Conservation (phyloP, 106 monocot genomes). For the Dendrobium catenatum region DNA sequence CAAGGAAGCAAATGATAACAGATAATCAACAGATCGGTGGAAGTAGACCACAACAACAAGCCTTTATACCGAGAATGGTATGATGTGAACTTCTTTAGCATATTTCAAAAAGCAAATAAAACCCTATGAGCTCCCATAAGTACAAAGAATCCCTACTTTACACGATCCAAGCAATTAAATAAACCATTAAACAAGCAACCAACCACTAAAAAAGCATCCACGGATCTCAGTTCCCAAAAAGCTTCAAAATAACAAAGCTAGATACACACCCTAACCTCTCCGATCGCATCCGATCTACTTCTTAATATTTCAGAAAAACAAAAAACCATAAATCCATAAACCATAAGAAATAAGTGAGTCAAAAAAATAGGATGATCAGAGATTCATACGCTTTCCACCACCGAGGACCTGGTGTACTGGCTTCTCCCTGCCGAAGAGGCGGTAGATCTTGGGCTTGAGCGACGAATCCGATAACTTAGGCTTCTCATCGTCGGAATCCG, state of each 20-base stretch:
- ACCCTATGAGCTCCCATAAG: not conserved
- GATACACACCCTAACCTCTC: not conserved
- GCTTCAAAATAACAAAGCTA: not conserved
- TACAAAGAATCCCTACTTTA: not conserved
- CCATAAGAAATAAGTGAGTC: not conserved
- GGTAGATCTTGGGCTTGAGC: conserved; percentile 40
- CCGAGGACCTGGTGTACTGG: conserved; percentile 65
- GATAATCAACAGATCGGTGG: not conserved
- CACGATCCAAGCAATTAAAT: not conserved
- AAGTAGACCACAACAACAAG: not conserved
- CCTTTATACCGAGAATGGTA: not conserved
- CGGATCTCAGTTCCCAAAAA: not conserved
- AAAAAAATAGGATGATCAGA: not conserved
- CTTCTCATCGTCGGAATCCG: conserved; percentile 33
- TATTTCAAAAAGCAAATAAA: not conserved
- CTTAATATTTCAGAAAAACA: not conserved
- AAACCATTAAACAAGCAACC: not conserved
- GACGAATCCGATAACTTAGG: conserved; percentile 14
- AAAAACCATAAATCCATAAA: not conserved
- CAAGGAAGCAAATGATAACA: not conserved
- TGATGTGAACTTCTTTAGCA: not conserved
- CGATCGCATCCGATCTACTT: not conserved
- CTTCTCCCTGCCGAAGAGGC: conserved; percentile 60
- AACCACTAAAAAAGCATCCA: not conserved
- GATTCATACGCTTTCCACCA: conserved; percentile 43